Evolutionary conservation across 2,329 filamentous ascomycete genomes (phyloP), one percentile per base, ranked within the genome.

Genomic region (Delphinella strobiligena): DNA sequence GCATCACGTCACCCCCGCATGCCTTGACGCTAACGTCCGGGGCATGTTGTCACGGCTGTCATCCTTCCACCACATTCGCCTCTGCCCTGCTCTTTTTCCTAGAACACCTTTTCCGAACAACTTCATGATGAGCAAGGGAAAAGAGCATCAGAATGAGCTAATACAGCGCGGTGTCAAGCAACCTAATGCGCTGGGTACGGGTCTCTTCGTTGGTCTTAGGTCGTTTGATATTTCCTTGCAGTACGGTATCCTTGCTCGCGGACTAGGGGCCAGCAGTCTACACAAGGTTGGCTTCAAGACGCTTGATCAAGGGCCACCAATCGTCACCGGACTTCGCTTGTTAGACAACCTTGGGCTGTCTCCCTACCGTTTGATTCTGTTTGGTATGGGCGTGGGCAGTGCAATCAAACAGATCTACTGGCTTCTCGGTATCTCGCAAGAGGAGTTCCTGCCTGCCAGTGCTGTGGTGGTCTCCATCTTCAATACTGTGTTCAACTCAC

Each of bases 371-470:
- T 56, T 67, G 7, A 58, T 74, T 34, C 56, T 78, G 7, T 54
- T 77, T 4, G 59, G 55, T 38, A 74, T 78, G 69, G 61, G 68
- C 16, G 57, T 64, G 31, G 74, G 68, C 39, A 64, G 62, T 30
- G 60, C 64, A 17, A 42, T 68, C 19, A 78, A 78, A 59, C 74
- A 79, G 43, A 67, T 70, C 49, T 68, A 69, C 55, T 74, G 71
- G 69, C 56, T 69, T 11, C 50, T 61, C 1, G 49, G 47, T 18
- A 53, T 74, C 2, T 66, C 63, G 14, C 56, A 65, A 34, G 72
- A 78, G 47, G 62, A 68, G 10, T 69, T 78, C 56, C 59, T 60
- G 1, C 56, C 65, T 0, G 16, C 34, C 1, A 53, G 57, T 2
- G 72, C 72, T 0, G 31, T 65, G 0, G 42, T 54, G 2, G 62